Conservation (phyloP, 2,329 filamentous ascomycete species). For the Colletotrichum orchidophilum region DNA sequence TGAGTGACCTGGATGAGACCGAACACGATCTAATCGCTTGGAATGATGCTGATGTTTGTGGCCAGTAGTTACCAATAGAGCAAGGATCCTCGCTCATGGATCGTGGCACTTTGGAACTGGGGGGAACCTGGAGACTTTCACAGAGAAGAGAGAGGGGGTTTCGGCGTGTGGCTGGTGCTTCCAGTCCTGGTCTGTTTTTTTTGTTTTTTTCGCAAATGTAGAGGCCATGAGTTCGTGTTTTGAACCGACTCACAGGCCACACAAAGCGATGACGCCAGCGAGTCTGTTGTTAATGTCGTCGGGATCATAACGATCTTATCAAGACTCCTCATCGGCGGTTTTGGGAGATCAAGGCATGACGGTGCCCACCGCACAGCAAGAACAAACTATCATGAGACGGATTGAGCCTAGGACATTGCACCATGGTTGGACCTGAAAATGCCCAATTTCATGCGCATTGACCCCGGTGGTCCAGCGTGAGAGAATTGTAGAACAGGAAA, state of each 20-base stretch:
- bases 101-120: not conserved
- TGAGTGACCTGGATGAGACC: not conserved
- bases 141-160: not conserved
- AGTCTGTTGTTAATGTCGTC: not conserved
- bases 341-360: not conserved
- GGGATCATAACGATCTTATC: not conserved
- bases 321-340: not conserved
- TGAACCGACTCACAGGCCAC: not conserved
- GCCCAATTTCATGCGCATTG: conserved; percentile 13
- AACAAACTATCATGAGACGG: not conserved
- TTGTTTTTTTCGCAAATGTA: not conserved
- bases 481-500: not conserved
- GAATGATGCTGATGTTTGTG: conserved; percentile 2
- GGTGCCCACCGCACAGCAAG: not conserved
- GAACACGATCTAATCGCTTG: not conserved
- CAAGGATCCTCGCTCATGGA: not conserved
- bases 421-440: not conserved
- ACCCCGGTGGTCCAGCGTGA: not conserved
- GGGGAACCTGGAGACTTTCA: not conserved
- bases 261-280: not conserved
- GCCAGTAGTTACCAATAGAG: not conserved
- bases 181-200: not conserved
- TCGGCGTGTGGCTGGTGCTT: not conserved
- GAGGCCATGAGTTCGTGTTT: not conserved
- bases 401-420: not conserved